A percentile compares a stretch with the other conserved stretches of the same genome.
Conservation (phyloP, 2,329 filamentous ascomycete genomes). For the Ophiostoma perfectum region DNA sequence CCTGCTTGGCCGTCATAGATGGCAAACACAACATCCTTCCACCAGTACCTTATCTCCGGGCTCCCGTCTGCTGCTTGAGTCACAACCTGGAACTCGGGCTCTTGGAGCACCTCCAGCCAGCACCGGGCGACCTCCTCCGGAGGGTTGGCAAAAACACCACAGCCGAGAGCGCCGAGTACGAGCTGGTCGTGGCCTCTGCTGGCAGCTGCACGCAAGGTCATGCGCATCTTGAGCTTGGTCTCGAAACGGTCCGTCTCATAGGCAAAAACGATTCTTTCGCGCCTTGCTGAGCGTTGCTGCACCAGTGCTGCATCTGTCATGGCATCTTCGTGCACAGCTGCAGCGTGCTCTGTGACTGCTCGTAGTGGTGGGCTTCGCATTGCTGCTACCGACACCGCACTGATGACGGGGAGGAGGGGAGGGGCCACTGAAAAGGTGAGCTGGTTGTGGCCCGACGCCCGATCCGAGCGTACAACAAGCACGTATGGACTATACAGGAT, state of each 20-base stretch:
- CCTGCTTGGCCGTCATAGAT: conserved; percentile 43
- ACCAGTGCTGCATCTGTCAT: too few species aligned
- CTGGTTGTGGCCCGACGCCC: conserved; percentile 24
- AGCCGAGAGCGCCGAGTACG: conserved; percentile 64
- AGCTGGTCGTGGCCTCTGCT: conserved; percentile 51
- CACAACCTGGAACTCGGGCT: conserved; percentile 49
- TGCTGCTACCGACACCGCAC: conserved; percentile 57
- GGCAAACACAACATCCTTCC: conserved; percentile 59
- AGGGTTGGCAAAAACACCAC: conserved; percentile 62
- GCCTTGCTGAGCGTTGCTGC: too few species aligned
- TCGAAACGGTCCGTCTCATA: conserved; percentile 41
- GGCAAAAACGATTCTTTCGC: conserved; percentile 33
- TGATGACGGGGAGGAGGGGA: conserved; percentile 44
- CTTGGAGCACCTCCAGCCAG: conserved; percentile 56
- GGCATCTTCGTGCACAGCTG: conserved; percentile 24
- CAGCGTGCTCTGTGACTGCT: conserved; percentile 9
- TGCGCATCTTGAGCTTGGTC: conserved; percentile 59
- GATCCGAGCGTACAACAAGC: conserved; percentile 30
- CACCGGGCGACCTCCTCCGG: conserved; percentile 54
- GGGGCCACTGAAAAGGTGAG: conserved; percentile 22
- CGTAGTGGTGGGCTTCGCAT: conserved; percentile 30
- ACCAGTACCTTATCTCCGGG: conserved; percentile 51
- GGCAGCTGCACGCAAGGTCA: conserved; percentile 55
- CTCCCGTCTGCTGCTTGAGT: not conserved
- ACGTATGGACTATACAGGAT: conserved; percentile 35